These are phyloP conservation scores for Colletotrichum salicis DNA, from an alignment of 2,329 filamentous ascomycete species.

Conservation along the genomic window DNA sequence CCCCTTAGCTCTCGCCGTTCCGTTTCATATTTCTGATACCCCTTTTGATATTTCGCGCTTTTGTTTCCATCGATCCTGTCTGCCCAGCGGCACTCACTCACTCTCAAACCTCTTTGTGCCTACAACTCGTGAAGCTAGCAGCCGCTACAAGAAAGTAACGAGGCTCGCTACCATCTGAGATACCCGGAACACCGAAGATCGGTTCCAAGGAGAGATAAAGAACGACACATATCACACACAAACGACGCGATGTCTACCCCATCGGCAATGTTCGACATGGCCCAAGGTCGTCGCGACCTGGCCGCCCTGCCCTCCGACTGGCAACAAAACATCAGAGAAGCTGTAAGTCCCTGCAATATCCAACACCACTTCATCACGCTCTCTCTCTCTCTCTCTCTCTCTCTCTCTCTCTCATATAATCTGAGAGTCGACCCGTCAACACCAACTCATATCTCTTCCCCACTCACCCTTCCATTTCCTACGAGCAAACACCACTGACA, in stretches of 20 bases:
- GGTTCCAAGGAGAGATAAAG: not conserved
- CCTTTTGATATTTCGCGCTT: not conserved
- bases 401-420: not conserved
- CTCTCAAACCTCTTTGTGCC: not conserved
- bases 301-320: constrained; percentile 34
- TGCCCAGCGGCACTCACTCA: constrained; percentile 1
- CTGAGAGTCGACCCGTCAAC: not conserved
- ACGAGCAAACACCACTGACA: not conserved
- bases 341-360: constrained; percentile 17
- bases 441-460: not conserved
- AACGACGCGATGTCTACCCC: constrained; percentile 28
- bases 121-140: not conserved
- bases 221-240: not conserved
- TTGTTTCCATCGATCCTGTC: not conserved
- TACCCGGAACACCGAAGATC: not conserved
- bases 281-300: constrained; percentile 35
- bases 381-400: no score
- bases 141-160: not conserved
- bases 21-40: constrained; percentile 10
- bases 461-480: not conserved
- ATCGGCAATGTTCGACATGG: constrained; percentile 32
- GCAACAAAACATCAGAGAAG: constrained; percentile 37
- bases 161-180: not conserved
- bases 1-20: not conserved
- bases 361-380: not conserved